phyloP scores from a whole-genome alignment of 176 grass and related monocot species.

The Secale cereale region DNA sequence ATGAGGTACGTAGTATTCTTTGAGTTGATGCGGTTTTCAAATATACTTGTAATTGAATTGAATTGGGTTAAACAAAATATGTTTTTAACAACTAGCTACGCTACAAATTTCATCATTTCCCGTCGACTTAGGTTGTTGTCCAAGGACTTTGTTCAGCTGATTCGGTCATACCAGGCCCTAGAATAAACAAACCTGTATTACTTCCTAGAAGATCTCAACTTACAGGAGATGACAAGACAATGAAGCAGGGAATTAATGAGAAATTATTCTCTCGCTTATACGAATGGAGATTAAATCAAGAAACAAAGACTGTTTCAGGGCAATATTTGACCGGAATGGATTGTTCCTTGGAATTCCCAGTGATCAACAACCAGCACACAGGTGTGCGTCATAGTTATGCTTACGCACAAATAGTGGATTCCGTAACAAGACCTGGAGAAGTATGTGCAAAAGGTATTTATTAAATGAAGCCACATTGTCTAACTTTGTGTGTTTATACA shows the following conservation, averaged over 20 bases:
- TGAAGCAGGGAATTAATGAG: background rate
- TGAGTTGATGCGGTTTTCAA: background rate
- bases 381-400: conserved; percentile 41
- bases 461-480: background rate
- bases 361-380: conserved; percentile 36
- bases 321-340: conserved; percentile 36
- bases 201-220: background rate
- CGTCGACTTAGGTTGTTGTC: conserved; percentile 22
- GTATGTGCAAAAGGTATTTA: conserved; percentile 14
- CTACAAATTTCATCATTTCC: background rate
- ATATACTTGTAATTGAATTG: background rate
- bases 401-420: conserved; percentile 41
- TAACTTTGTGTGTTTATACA: background rate
- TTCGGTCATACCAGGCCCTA: conserved; percentile 45
- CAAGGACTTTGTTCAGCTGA: conserved; percentile 28
- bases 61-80: background rate
- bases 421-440: conserved; percentile 17
- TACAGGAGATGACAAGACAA: background rate
- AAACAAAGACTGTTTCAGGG: conserved; percentile 33
- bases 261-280: conserved; percentile 25
- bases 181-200: background rate
- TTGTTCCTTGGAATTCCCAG: conserved; percentile 35
- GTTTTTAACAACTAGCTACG: background rate
- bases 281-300: conserved; percentile 47
- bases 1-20: conserved; percentile 35